Evolutionary conservation across 257 asterid genomes (phyloP), one percentile per base, ranked within the genome.

Genomic region (Solanum piurae): DNA sequence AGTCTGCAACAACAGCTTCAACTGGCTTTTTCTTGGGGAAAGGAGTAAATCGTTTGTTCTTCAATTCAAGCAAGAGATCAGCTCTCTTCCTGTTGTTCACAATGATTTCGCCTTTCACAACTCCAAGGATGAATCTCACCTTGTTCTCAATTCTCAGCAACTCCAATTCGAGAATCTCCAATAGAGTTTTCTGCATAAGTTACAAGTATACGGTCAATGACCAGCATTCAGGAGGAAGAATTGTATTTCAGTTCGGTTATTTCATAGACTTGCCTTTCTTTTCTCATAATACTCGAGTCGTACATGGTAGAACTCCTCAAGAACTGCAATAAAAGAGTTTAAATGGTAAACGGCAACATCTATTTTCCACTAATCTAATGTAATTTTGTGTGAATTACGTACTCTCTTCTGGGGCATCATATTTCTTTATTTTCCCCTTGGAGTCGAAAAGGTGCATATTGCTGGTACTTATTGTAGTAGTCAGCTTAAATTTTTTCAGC

Each of bases 381-480:
- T 25, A 72, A 40, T 49, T 34, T n/a, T n/a, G 87, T n/a, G 60
- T 49, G 62, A 38, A 49, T 85, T 36, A 68, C 99, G 3, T 94
- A 97, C 99, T 96, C 88, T 96, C 98, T 88, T 97, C 99, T 27
- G 99, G 99, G 69, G 92, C 93, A 83, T 97, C 99, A 74, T 95
- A 97, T 91, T 95, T 97, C 95, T 95, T 97, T 44, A 97, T 96
- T 55, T 91, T 92, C 55, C 99, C 98, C 9, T 86, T 91, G 2
- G 98, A 66, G 89, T 97, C 99, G 84, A 97, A 97, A 23, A 97
- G 95, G 88, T 97, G 99, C 99, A 97, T 97, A 92, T 97, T 97
- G 82, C 91, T 94, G 77, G 99, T 97, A 92, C 95, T 91, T 69
- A 97, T 93, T 49, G 94, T 83, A 3, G 96, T 94, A 14, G 98